phyloP scores from a whole-genome alignment of 495 filamentous ascomycete species.

The Pyrenula aspistea region DNA sequence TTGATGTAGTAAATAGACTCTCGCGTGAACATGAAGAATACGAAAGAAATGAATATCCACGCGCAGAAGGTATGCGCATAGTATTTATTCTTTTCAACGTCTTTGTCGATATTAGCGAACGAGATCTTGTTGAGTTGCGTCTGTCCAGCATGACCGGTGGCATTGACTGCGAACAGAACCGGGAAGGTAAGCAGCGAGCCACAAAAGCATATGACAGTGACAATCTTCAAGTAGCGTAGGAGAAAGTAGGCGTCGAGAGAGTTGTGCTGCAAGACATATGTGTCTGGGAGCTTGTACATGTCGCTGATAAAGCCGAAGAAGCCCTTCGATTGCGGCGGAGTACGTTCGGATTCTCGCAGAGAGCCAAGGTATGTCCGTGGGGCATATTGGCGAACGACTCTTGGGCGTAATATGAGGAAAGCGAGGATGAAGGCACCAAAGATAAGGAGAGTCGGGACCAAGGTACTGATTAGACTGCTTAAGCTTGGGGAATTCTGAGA shows the following conservation, averaged over 20 bases:
- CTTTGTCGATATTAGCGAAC: slow-evolving; percentile 53
- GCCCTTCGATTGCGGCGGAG: slow-evolving; percentile 55
- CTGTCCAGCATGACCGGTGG: slow-evolving; percentile 49
- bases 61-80: slow-evolving; percentile 67
- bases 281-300: slow-evolving; percentile 72
- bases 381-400: slow-evolving; percentile 66
- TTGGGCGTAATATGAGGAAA: slow-evolving; percentile 68
- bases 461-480: slow-evolving; percentile 53
- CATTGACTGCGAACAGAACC: slow-evolving; percentile 76
- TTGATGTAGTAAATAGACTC: slow-evolving; percentile 94
- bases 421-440: slow-evolving; percentile 50
- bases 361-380: slow-evolving; percentile 79
- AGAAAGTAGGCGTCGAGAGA: slow-evolving; percentile 83
- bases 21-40: slow-evolving; percentile 80
- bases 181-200: slow-evolving; percentile 77
- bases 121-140: slow-evolving; percentile 68
- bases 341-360: slow-evolving; percentile 53
- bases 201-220: slow-evolving; percentile 60
- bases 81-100: slow-evolving; percentile 44
- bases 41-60: slow-evolving; percentile 71
- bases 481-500: slow-evolving; percentile 27
- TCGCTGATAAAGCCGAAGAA: slow-evolving; percentile 61
- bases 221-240: slow-evolving; percentile 71
- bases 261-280: slow-evolving; percentile 76
- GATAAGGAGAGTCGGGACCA: slow-evolving; percentile 56